A percentile compares a stretch with the other conserved stretches of the same genome.
Evolutionary conservation across 2,329 filamentous ascomycete genomes (phyloP).

Genomic region (Fusarium zealandicum): DNA sequence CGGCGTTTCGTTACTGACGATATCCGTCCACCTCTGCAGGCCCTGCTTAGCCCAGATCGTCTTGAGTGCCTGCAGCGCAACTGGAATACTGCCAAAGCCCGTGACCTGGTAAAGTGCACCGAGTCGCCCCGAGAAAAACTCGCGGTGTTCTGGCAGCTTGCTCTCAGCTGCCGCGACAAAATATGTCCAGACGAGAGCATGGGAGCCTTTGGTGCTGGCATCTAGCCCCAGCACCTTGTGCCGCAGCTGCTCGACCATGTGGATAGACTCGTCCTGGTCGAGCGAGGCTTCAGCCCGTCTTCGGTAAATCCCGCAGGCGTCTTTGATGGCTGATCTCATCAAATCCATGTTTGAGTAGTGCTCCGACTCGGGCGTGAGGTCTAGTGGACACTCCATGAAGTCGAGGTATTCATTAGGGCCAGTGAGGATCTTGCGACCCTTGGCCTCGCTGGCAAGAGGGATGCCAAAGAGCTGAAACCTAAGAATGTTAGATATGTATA

Average conservation of each 20-base stretch:
- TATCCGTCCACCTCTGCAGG: constrained; percentile 40
- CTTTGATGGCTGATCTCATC: constrained; percentile 37
- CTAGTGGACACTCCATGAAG: constrained; percentile 37
- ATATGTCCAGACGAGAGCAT: constrained; percentile 52
- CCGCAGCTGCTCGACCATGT: constrained; percentile 44
- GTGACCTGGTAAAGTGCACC: constrained; percentile 43
- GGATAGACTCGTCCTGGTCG: constrained; percentile 33
- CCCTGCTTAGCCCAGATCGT: constrained; percentile 45
- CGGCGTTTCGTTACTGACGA: constrained; percentile 39
- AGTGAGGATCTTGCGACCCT: constrained; percentile 37
- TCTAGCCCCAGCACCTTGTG: constrained; percentile 41
- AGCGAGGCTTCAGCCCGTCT: constrained; percentile 34
- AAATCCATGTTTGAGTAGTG: constrained; percentile 28
- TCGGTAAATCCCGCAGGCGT: constrained; percentile 41
- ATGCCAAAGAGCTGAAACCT: constrained; percentile 45
- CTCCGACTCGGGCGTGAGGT: constrained; percentile 28
- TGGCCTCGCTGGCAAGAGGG: constrained; percentile 40
- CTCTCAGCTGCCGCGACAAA: constrained; percentile 52
- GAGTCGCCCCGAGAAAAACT: constrained; percentile 46
- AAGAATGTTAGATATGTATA: not conserved
- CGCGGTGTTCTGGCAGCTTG: constrained; percentile 43
- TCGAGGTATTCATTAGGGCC: constrained; percentile 38
- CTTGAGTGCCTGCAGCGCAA: constrained; percentile 45
- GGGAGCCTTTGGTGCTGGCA: constrained; percentile 42
- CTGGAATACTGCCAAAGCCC: constrained; percentile 49